phyloP scores from a whole-genome alignment of 352 stramenopile genomes.

The Paralagenidium karlingii region DNA sequence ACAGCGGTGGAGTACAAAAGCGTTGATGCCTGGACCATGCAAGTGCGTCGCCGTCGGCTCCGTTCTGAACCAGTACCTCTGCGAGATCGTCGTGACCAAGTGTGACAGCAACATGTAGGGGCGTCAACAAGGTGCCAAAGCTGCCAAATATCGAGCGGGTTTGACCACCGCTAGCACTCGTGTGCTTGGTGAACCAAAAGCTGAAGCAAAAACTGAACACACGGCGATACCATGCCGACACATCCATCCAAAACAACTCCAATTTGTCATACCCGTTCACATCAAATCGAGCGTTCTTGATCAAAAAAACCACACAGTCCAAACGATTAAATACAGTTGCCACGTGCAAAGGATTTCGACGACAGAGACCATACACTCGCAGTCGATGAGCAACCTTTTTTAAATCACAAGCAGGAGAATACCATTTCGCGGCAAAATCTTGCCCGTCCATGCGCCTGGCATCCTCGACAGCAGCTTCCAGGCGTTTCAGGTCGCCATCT shows the following conservation, averaged over 20 bases:
- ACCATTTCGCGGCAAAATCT: slow-evolving; percentile 58
- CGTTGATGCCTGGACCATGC: slow-evolving; percentile 31
- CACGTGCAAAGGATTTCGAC: slow-evolving; percentile 65
- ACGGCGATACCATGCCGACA: slow-evolving; percentile 60
- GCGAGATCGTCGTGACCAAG: slow-evolving; percentile 21
- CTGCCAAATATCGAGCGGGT: too few species aligned
- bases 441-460: slow-evolving; percentile 39
- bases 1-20: slow-evolving; percentile 50
- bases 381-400: slow-evolving; percentile 7
- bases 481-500: slow-evolving; percentile 34
- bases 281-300: slow-evolving; percentile 48
- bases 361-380: slow-evolving; percentile 17
- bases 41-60: slow-evolving; percentile 29
- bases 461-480: slow-evolving; percentile 25
- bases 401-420: too few species aligned
- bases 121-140: neutral
- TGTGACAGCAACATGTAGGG: neutral
- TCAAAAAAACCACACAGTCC: slow-evolving; percentile 41
- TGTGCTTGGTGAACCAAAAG: too few species aligned
- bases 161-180: too few species aligned
- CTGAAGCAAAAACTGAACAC: too few species aligned
- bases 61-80: slow-evolving; percentile 40
- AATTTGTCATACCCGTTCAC: slow-evolving; percentile 69
- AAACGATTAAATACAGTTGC: slow-evolving; percentile 58
- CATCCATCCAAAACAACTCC: slow-evolving; percentile 45